Percentiles rank a stretch among this genome's conserved stretches.
Evolutionary conservation across 2,329 filamentous ascomycete genomes (phyloP).

Genomic region (Alternaria panax): DNA sequence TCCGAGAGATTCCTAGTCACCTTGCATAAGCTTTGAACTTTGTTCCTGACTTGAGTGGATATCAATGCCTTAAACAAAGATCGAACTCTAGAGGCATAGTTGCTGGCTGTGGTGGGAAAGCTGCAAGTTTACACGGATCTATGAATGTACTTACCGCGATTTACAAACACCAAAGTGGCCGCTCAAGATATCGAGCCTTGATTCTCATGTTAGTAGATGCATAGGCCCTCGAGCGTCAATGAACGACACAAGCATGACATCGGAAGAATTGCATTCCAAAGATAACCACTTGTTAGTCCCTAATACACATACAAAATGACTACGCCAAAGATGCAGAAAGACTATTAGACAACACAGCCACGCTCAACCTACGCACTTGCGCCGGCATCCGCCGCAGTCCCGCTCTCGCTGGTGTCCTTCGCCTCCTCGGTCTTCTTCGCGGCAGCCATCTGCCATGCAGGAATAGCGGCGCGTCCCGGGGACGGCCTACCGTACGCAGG

Average conservation of each 20-base stretch:
- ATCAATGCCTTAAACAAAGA: not conserved
- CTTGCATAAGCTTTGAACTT: not conserved
- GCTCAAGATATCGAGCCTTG: too few species aligned
- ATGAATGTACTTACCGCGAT: too few species aligned
- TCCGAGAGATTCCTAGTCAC: not conserved
- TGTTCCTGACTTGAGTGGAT: not conserved
- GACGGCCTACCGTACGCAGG: slow-evolving; percentile 44
- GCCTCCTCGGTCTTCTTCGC: slow-evolving; percentile 56
- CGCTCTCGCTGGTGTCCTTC: slow-evolving; percentile 52
- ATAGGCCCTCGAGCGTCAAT: too few species aligned
- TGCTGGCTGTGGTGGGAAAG: too few species aligned
- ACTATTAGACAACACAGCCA: not conserved
- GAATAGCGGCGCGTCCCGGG: slow-evolving; percentile 55
- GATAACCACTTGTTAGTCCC: not conserved
- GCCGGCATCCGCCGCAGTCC: slow-evolving; percentile 44
- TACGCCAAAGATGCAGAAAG: slow-evolving; percentile 11
- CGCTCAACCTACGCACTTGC: slow-evolving; percentile 31
- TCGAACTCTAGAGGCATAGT: not conserved
- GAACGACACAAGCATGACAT: not conserved
- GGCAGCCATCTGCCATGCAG: slow-evolving; percentile 62
- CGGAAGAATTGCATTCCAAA: not conserved
- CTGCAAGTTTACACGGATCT: too few species aligned
- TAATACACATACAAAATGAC: slow-evolving; percentile 19
- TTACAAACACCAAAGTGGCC: too few species aligned
- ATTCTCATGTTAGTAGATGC: too few species aligned